Percentiles rank a stretch among this genome's conserved stretches.
These are phyloP conservation scores for Coriaria nepalensis DNA, from an alignment of 306 rosid genomes.

Conservation along the genomic window DNA sequence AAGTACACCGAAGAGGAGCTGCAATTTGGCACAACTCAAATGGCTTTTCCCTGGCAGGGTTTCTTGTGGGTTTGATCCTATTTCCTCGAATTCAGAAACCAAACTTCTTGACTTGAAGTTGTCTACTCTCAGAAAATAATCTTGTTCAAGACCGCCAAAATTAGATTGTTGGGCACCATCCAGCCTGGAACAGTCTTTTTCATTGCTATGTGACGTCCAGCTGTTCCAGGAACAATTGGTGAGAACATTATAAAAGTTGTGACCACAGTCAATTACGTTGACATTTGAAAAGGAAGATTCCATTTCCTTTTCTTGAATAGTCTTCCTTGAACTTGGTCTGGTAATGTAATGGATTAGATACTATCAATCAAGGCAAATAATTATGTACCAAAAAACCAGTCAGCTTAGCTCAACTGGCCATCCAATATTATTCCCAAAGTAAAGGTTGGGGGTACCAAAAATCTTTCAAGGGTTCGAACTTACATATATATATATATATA, in stretches of 20 bases:
- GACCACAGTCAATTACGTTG: slow-evolving; percentile 24
- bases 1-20: slow-evolving; percentile 44
- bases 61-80: slow-evolving; percentile 17
- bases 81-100: slow-evolving; percentile 18
- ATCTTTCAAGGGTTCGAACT: too few species aligned
- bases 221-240: slow-evolving; percentile 14
- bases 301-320: slow-evolving; percentile 20
- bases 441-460: too few species aligned
- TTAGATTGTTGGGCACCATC: slow-evolving; percentile 19
- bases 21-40: slow-evolving; percentile 27
- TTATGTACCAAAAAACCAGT: not conserved
- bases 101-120: slow-evolving; percentile 10
- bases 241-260: slow-evolving; percentile 23
- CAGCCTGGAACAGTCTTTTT: slow-evolving; percentile 16
- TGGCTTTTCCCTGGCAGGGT: slow-evolving; percentile 24
- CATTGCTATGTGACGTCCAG: slow-evolving; percentile 19
- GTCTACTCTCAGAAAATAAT: slow-evolving; percentile 15
- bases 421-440: too few species aligned
- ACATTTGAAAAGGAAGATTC: slow-evolving; percentile 27
- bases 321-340: slow-evolving; percentile 30
- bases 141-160: slow-evolving; percentile 22
- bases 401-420: too few species aligned
- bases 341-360: slow-evolving; percentile 7
- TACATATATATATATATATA: too few species aligned
- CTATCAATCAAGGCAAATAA: not conserved